phyloP scores from a whole-genome alignment of 257 asterid species.

The Nyctanthes arbortristis region DNA sequence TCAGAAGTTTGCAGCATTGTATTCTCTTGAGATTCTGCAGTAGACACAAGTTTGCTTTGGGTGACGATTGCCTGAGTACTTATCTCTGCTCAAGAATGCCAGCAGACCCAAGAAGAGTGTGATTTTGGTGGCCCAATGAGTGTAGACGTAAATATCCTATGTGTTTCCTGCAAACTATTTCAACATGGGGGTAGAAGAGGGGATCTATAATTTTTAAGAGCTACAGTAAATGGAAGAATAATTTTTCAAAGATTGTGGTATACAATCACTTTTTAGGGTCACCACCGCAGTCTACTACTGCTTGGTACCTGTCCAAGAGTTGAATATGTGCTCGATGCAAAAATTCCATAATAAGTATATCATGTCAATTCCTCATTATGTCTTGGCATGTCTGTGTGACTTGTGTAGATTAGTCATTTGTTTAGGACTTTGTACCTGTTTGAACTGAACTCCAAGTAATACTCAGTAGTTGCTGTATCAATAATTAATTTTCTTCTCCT shows the following conservation, averaged over 20 bases:
- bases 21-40: neutral
- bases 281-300: neutral
- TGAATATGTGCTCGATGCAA: neutral
- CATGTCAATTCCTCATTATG: neutral
- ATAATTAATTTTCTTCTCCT: constrained; percentile 18
- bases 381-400: constrained; percentile 8
- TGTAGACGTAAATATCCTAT: neutral
- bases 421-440: neutral
- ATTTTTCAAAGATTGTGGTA: neutral
- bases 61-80: neutral
- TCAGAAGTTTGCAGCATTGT: neutral
- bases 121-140: neutral
- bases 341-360: too few species aligned
- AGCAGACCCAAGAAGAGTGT: neutral
- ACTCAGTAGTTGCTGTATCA: constrained; percentile 7
- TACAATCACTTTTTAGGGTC: neutral
- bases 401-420: constrained; percentile 6
- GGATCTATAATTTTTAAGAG: neutral
- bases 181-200: neutral
- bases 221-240: neutral
- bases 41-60: too few species aligned
- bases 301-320: neutral
- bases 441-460: neutral
- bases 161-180: neutral
- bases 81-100: neutral